Conservation (phyloP, 441 rosid genomes). For the Croton laevigatus region DNA sequence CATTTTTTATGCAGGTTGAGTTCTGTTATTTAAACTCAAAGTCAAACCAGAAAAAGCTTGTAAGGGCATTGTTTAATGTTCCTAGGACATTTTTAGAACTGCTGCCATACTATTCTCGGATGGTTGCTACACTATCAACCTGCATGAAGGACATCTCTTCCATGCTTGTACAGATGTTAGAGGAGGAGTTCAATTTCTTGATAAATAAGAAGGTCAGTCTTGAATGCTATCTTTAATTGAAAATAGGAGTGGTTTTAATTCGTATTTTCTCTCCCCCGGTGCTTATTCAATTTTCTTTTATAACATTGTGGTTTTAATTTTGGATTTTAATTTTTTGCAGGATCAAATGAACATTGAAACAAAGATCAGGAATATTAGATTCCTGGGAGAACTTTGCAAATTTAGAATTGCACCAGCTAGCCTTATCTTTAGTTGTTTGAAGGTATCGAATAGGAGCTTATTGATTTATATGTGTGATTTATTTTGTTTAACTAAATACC, state of each 20-base stretch:
- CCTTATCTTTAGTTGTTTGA: slow-evolving; percentile 90
- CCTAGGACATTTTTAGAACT: slow-evolving; percentile 97
- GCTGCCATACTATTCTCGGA: slow-evolving; percentile 89
- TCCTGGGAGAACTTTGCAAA: slow-evolving; percentile 98
- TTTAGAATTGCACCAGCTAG: slow-evolving; percentile 83
- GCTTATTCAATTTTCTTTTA: slow-evolving; percentile 9
- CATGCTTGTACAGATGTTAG: slow-evolving; percentile 91
- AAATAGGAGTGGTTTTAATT: slow-evolving; percentile 17
- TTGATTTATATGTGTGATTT: slow-evolving; percentile 4
- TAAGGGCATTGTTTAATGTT: slow-evolving; percentile 89
- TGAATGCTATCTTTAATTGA: slow-evolving; percentile 10
- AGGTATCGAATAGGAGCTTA: slow-evolving; percentile 47
- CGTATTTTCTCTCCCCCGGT: slow-evolving; percentile 7
- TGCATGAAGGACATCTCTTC: slow-evolving; percentile 95
- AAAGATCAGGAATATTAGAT: slow-evolving; percentile 95
- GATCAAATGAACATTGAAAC: slow-evolving; percentile 99
- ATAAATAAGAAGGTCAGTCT: slow-evolving; percentile 85
- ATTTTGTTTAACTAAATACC: not conserved
- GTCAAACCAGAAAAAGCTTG: slow-evolving; percentile 93
- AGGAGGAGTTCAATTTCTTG: slow-evolving; percentile 96
- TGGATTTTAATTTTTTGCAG: slow-evolving; percentile 47
- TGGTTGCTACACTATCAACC: slow-evolving; percentile 92
- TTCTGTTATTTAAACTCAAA: slow-evolving; percentile 95
- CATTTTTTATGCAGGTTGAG: slow-evolving; percentile 76
- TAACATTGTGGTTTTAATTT: not conserved